Conservation (phyloP, 805 yeast species). For the Wickerhamomyces hampshirensis region DNA sequence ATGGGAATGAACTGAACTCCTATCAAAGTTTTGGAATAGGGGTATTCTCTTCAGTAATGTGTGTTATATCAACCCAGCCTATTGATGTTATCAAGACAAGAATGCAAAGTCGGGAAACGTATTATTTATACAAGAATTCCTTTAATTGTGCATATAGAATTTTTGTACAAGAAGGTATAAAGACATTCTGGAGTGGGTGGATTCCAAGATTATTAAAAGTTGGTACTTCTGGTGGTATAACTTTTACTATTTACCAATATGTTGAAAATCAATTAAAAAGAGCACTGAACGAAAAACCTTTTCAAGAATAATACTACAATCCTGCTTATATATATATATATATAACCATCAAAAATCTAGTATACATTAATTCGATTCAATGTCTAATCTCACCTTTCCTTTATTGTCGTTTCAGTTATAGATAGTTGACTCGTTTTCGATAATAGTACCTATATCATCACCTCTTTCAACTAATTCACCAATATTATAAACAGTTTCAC, state of each 20-base stretch:
- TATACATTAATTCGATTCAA: neutral
- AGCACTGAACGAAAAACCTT: constrained; percentile 34
- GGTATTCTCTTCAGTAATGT: constrained; percentile 62
- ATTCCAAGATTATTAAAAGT: constrained; percentile 67
- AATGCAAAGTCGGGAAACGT: constrained; percentile 75
- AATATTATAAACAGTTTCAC: constrained; percentile 71
- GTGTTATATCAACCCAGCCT: constrained; percentile 80
- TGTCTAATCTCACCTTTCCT: neutral
- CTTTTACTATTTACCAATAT: constrained; percentile 57
- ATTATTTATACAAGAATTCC: constrained; percentile 52
- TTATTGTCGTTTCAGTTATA: constrained; percentile 18
- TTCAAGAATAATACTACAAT: constrained; percentile 21
- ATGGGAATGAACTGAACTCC: constrained; percentile 31
- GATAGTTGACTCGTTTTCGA: constrained; percentile 34
- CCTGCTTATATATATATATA: no score
- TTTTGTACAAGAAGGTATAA: constrained; percentile 41
- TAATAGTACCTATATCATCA: constrained; percentile 46
- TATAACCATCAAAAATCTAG: no score
- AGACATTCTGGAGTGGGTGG: constrained; percentile 54
- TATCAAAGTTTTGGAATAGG: constrained; percentile 41
- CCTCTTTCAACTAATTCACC: constrained; percentile 52
- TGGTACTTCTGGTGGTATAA: constrained; percentile 64
- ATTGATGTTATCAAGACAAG: constrained; percentile 83
- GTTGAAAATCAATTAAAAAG: constrained; percentile 43
- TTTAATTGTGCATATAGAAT: constrained; percentile 49